These are phyloP conservation scores for Malus hybrid DNA, from an alignment of 331 rosid species.

Conservation along the genomic window DNA sequence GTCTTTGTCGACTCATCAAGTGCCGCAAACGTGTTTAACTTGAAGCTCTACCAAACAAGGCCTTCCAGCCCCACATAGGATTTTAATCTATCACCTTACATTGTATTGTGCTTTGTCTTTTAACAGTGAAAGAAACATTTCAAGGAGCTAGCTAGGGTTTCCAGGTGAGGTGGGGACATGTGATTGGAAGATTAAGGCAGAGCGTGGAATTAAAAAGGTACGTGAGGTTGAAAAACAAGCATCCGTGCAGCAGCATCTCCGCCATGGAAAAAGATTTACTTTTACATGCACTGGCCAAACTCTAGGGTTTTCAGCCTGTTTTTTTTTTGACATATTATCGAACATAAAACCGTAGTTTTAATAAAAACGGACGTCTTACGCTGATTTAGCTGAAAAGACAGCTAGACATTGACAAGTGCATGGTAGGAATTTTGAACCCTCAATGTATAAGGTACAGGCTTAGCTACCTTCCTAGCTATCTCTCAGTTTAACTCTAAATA, in stretches of 20 bases:
- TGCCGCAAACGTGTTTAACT: slow-evolving; percentile 11
- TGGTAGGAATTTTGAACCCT: no score
- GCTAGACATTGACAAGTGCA: no score
- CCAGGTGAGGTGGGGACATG: slow-evolving; percentile 29
- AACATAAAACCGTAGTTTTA: no score
- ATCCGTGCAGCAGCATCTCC: slow-evolving; percentile 29
- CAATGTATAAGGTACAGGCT: neutral
- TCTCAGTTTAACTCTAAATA: neutral
- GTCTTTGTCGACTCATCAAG: slow-evolving; percentile 21
- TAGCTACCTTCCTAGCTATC: neutral
- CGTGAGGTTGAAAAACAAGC: slow-evolving; percentile 11
- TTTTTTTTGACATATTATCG: no score
- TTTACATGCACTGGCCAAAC: slow-evolving; percentile 16
- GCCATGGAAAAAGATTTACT: slow-evolving; percentile 29
- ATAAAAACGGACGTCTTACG: no score
- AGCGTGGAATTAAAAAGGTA: slow-evolving; percentile 13
- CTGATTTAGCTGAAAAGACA: no score
- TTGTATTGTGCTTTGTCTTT: slow-evolving; percentile 20
- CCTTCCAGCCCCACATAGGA: slow-evolving; percentile 70
- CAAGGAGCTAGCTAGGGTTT: slow-evolving; percentile 37
- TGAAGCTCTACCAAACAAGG: slow-evolving; percentile 30
- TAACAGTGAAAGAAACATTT: slow-evolving; percentile 32
- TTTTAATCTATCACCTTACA: slow-evolving; percentile 34
- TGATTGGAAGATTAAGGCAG: slow-evolving; percentile 29
- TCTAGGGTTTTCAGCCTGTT: slow-evolving; percentile 5